These are phyloP conservation scores for Penicillium dipodomyicola DNA, from an alignment of 495 filamentous ascomycete genomes.

Conservation along the genomic window DNA sequence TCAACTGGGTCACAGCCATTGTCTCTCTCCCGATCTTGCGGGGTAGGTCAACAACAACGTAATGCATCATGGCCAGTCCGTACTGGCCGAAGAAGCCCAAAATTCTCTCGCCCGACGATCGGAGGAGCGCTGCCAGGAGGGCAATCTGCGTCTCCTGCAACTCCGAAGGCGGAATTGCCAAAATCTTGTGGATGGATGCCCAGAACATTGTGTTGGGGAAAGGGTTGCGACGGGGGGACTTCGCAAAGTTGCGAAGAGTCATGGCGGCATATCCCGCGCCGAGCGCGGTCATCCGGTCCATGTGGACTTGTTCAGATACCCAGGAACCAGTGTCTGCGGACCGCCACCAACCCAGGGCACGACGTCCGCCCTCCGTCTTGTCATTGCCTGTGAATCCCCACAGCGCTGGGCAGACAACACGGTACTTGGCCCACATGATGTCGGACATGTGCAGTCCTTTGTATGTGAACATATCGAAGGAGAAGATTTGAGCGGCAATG, in stretches of 20 bases:
- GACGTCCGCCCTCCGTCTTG: constrained; percentile 64
- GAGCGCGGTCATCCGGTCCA: constrained; percentile 79
- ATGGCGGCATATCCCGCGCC: constrained; percentile 81
- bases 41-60: constrained; percentile 68
- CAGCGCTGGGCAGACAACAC: constrained; percentile 75
- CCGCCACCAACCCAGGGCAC: constrained; percentile 71
- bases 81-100: constrained; percentile 73
- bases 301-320: constrained; percentile 64
- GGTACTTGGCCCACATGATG: constrained; percentile 84
- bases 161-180: constrained; percentile 64
- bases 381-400: constrained; percentile 81
- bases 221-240: constrained; percentile 64
- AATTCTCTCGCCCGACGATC: constrained; percentile 66
- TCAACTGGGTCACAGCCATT: constrained; percentile 55
- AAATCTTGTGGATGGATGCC: constrained; percentile 66
- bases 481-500: constrained; percentile 70
- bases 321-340: constrained; percentile 53
- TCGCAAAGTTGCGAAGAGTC: constrained; percentile 74
- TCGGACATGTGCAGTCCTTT: constrained; percentile 74
- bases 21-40: constrained; percentile 42
- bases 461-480: constrained; percentile 62
- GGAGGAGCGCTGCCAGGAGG: constrained; percentile 73
- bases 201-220: constrained; percentile 81
- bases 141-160: constrained; percentile 75
- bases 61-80: constrained; percentile 60